Evolutionary conservation across 148 eudicot species (phyloP).

Genomic region (Bassia scoparia): DNA sequence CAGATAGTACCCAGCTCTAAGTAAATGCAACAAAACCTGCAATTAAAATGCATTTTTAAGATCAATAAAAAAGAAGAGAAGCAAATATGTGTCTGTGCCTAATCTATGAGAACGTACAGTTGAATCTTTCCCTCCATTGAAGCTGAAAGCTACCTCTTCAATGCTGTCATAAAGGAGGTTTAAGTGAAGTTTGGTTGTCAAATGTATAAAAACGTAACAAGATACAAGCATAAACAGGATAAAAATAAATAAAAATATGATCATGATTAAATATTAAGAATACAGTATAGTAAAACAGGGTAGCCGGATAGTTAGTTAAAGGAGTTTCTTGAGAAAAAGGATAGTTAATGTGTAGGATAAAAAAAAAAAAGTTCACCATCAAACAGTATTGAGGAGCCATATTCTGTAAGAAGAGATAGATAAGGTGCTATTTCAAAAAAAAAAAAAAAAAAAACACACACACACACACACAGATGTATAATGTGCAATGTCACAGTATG

Average conservation of each 20-base stretch:
- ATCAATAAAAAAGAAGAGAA: slow-evolving; percentile 1
- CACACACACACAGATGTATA: no score
- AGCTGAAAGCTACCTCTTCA: slow-evolving; percentile 96
- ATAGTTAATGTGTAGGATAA: no score
- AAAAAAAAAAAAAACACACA: no score
- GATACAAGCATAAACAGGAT: neutral
- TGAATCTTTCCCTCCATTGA: slow-evolving; percentile 99
- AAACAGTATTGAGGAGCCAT: no score
- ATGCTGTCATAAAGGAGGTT: slow-evolving; percentile 44
- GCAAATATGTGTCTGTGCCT: neutral
- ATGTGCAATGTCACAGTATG: no score
- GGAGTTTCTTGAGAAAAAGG: no score
- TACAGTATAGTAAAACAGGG: no score
- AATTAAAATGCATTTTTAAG: slow-evolving; percentile 11
- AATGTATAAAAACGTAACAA: neutral
- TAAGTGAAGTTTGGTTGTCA: neutral
- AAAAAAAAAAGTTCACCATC: no score
- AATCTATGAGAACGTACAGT: slow-evolving; percentile 55
- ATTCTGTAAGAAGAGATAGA: no score
- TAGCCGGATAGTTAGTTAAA: no score
- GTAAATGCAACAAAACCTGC: slow-evolving; percentile 91
- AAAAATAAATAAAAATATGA: neutral
- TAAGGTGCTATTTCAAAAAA: no score
- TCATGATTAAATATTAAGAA: neutral
- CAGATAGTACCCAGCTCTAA: slow-evolving; percentile 82